Conservation (phyloP, 2,329 filamentous ascomycete species). For the Curvularia lunata region DNA sequence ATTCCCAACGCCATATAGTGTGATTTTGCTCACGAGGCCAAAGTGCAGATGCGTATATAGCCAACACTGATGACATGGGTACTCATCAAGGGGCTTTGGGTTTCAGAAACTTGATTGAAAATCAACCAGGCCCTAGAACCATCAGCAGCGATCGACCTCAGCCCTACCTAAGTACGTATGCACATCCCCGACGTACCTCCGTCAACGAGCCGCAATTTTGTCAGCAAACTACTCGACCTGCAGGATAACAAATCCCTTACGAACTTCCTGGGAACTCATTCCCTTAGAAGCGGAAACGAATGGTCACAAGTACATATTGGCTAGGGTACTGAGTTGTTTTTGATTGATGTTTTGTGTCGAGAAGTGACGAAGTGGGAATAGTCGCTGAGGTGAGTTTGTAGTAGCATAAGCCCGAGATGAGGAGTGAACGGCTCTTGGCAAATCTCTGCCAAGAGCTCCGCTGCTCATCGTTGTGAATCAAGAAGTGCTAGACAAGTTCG, state of each 20-base stretch:
- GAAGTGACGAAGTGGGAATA: not conserved
- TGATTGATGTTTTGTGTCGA: fast-evolving
- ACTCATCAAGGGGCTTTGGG: not conserved
- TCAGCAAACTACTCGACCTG: not conserved
- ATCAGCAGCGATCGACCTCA: not conserved
- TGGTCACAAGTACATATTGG: not conserved
- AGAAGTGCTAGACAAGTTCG: not conserved
- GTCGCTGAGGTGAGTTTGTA: not conserved
- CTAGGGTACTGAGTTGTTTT: not conserved
- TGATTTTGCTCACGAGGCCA: not conserved
- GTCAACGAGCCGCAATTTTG: not conserved
- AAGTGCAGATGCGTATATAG: not conserved
- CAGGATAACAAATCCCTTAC: not conserved
- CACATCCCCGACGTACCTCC: not conserved
- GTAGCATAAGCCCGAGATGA: not conserved
- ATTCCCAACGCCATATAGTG: not conserved
- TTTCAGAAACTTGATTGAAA: not conserved
- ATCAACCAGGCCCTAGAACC: not conserved
- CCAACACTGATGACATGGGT: not conserved
- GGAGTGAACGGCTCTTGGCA: not conserved
- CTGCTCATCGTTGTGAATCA: not conserved
- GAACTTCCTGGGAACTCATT: not conserved
- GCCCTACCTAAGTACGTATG: not conserved
- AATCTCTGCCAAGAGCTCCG: not conserved
- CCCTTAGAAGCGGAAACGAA: not conserved